phyloP scores from a whole-genome alignment of 129 eudicot species.

The Lactuca sativa region DNA sequence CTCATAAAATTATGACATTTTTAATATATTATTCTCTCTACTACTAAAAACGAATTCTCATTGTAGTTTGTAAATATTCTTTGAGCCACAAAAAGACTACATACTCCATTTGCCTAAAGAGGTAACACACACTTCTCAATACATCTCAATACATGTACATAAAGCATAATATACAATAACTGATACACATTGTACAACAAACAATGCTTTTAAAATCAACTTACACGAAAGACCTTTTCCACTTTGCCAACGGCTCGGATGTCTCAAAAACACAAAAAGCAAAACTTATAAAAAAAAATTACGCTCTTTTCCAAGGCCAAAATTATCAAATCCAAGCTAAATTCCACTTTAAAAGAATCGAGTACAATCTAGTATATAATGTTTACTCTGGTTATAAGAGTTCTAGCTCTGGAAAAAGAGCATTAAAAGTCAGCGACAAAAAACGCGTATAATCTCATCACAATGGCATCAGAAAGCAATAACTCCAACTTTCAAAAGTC shows the following conservation, averaged over 20 bases:
- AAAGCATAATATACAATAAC: not conserved
- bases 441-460: slow-evolving; percentile 28
- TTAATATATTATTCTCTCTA: no score
- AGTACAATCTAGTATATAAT: not conserved
- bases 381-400: slow-evolving; percentile 5
- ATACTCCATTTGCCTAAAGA: slow-evolving; percentile 9
- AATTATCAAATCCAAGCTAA: slow-evolving; percentile 22
- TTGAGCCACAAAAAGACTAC: slow-evolving; percentile 24
- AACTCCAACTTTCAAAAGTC: slow-evolving; percentile 19
- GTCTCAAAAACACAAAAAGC: slow-evolving; percentile 12
- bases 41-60: not conserved
- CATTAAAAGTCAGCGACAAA: not conserved
- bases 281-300: not conserved
- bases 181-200: slow-evolving; percentile 10
- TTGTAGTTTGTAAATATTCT: not conserved
- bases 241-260: slow-evolving; percentile 27
- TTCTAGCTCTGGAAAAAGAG: not conserved
- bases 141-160: not conserved
- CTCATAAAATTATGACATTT: no score
- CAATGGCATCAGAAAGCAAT: slow-evolving; percentile 19
- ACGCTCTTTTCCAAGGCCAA: not conserved
- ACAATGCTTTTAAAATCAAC: slow-evolving; percentile 1
- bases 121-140: slow-evolving; percentile 15
- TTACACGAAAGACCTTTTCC: slow-evolving; percentile 10
- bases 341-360: not conserved